phyloP scores from a whole-genome alignment of 2,329 filamentous ascomycete species.

The Colletotrichum sp. region DNA sequence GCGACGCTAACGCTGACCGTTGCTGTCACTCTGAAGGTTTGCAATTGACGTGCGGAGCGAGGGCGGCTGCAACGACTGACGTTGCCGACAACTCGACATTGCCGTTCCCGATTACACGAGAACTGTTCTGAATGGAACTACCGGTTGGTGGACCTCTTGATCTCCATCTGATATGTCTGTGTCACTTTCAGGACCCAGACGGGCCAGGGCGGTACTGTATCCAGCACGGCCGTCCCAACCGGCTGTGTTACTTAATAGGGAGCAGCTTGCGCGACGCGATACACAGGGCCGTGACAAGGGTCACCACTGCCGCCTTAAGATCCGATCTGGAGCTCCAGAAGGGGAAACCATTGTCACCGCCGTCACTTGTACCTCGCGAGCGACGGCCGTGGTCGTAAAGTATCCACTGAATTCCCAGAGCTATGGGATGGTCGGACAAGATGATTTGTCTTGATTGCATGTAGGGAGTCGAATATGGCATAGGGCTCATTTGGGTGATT shows the following conservation, averaged over 20 bases:
- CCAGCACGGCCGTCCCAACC: slow-evolving; percentile 6
- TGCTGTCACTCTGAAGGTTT: slow-evolving; percentile 14
- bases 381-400: slow-evolving; percentile 16
- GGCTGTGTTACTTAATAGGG: slow-evolving; percentile 21
- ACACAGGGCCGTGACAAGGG: slow-evolving; percentile 19
- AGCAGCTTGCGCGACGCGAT: slow-evolving; percentile 20
- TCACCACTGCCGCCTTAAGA: slow-evolving; percentile 1
- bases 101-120: not conserved
- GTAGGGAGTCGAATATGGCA: not conserved
- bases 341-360: not conserved
- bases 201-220: slow-evolving; percentile 1
- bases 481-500: slow-evolving; percentile 10
- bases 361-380: not conserved
- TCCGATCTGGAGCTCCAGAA: slow-evolving; percentile 9
- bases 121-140: not conserved
- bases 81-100: slow-evolving; percentile 9
- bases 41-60: slow-evolving; percentile 11
- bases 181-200: slow-evolving; percentile 4
- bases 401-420: slow-evolving; percentile 16
- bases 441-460: slow-evolving; percentile 10
- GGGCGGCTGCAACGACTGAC: slow-evolving; percentile 11
- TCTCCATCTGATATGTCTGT: slow-evolving; percentile 18
- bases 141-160: slow-evolving; percentile 11
- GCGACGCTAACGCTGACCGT: slow-evolving; percentile 4
- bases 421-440: slow-evolving; percentile 12